A percentile compares a stretch with the other conserved stretches of the same genome.
Evolutionary conservation across 2,329 filamentous ascomycete genomes (phyloP).

Genomic region (Metarhizium rileyi): DNA sequence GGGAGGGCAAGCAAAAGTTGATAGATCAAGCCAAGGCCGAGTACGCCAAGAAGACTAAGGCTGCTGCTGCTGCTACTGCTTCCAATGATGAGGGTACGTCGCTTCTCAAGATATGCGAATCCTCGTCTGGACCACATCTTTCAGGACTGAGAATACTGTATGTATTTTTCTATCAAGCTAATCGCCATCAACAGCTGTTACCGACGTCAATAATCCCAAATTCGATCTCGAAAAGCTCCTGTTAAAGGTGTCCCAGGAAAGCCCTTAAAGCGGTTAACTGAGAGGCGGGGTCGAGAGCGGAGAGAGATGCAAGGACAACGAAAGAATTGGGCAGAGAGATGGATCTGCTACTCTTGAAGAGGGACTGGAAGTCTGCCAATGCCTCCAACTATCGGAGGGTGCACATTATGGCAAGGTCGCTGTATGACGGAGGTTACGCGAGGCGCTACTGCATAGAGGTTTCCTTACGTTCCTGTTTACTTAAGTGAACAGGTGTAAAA

Average conservation of each 20-base stretch:
- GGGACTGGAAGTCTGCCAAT: slow-evolving; percentile 1
- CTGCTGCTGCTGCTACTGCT: slow-evolving; percentile 28
- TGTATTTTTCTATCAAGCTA: not conserved
- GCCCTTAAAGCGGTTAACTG: slow-evolving; percentile 28
- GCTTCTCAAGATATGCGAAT: not conserved
- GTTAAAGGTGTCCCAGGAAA: slow-evolving; percentile 48
- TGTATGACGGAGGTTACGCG: slow-evolving; percentile 26
- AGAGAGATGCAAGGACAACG: not conserved
- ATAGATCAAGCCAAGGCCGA: slow-evolving; percentile 90
- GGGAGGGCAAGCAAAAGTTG: slow-evolving; percentile 81
- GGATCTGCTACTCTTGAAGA: slow-evolving; percentile 2
- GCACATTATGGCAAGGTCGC: slow-evolving; percentile 19
- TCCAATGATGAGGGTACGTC: slow-evolving; percentile 24
- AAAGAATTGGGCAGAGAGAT: not conserved
- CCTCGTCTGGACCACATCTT: not conserved
- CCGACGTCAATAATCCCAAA: slow-evolving; percentile 71
- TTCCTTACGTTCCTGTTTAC: slow-evolving; percentile 34
- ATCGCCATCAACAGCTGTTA: slow-evolving; percentile 18
- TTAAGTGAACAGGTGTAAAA: slow-evolving; percentile 43
- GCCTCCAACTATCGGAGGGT: slow-evolving; percentile 1
- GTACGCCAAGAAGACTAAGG: slow-evolving; percentile 70
- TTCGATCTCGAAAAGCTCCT: slow-evolving; percentile 90
- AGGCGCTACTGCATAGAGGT: slow-evolving; percentile 39
- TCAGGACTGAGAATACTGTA: not conserved
- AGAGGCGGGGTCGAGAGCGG: not conserved